Conservation (phyloP, 2,329 filamentous ascomycete genomes). For the Huntiella savannae region DNA sequence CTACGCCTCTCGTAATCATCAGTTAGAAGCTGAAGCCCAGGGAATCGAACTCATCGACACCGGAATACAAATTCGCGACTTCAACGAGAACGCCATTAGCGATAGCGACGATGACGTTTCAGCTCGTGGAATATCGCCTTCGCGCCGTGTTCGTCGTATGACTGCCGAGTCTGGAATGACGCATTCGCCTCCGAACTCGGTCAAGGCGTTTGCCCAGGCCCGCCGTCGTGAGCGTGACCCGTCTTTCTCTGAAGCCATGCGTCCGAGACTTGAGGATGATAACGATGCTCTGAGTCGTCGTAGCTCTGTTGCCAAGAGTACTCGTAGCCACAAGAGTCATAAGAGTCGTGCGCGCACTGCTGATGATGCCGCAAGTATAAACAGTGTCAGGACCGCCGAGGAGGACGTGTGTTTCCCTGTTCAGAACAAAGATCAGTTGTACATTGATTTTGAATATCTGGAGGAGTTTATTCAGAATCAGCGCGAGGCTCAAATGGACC, state of each 20-base stretch:
- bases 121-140: constrained; percentile 22
- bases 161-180: constrained; percentile 45
- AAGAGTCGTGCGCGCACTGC: constrained; percentile 38
- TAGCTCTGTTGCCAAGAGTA: constrained; percentile 7
- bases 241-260: constrained; percentile 31
- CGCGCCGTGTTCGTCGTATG: constrained; percentile 31
- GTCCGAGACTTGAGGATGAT: constrained; percentile 26
- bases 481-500: constrained; percentile 18
- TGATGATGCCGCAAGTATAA: constrained; percentile 42
- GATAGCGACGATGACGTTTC: constrained; percentile 61
- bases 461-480: constrained; percentile 69
- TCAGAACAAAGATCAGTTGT: constrained; percentile 55
- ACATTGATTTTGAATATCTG: constrained; percentile 82
- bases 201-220: constrained; percentile 89
- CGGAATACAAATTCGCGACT: constrained; percentile 48
- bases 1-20: constrained; percentile 29
- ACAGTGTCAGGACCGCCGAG: constrained; percentile 53
- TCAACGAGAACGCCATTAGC: constrained; percentile 59
- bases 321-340: constrained; percentile 42
- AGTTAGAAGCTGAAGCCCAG: constrained; percentile 12
- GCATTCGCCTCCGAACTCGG: constrained; percentile 80
- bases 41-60: constrained; percentile 14
- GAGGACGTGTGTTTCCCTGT: constrained; percentile 80
- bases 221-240: constrained; percentile 63
- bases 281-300: constrained; percentile 16